Evolutionary conservation across 2,329 filamentous ascomycete genomes (phyloP).

Genomic region (Aspergillus sp.): DNA sequence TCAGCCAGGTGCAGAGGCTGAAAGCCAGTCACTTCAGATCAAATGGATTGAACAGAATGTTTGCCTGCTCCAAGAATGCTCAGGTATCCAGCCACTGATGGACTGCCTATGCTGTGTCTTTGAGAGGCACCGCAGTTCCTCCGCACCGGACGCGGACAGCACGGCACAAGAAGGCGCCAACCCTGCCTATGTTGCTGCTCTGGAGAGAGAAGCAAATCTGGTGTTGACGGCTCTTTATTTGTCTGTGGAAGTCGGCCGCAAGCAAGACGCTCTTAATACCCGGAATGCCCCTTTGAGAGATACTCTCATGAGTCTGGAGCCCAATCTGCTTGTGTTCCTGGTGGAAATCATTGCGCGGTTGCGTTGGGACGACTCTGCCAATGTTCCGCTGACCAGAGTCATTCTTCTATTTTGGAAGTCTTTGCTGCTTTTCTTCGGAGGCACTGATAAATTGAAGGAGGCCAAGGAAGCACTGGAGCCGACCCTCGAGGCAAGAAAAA

Average conservation of each 20-base stretch:
- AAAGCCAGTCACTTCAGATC: conserved; percentile 52
- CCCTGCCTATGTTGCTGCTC: conserved; percentile 38
- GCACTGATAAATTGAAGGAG: conserved; percentile 69
- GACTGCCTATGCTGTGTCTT: conserved; percentile 42
- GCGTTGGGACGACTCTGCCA: conserved; percentile 65
- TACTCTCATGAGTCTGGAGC: conserved; percentile 59
- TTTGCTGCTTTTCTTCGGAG: conserved; percentile 81
- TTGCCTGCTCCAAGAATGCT: conserved; percentile 39
- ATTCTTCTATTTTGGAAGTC: conserved; percentile 91
- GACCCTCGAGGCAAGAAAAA: conserved; percentile 51
- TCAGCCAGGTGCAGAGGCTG: conserved; percentile 43
- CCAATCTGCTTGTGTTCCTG: conserved; percentile 71
- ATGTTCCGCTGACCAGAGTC: conserved; percentile 65
- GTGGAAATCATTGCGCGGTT: conserved; percentile 68
- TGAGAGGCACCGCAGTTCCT: conserved; percentile 36
- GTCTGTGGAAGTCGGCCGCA: conserved; percentile 44
- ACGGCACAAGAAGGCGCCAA: conserved; percentile 35
- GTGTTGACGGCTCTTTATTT: conserved; percentile 48
- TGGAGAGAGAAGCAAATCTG: conserved; percentile 45
- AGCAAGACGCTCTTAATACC: conserved; percentile 33
- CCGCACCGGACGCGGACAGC: conserved; percentile 27
- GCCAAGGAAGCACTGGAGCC: conserved; percentile 70
- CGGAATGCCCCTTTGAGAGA: conserved; percentile 29
- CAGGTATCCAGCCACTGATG: conserved; percentile 40
- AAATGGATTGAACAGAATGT: conserved; percentile 50